Percentiles rank a stretch among this genome's conserved stretches.
Evolutionary conservation across 352 stramenopile genomes (phyloP).

Genomic region (Globisporangium okanoganense): DNA sequence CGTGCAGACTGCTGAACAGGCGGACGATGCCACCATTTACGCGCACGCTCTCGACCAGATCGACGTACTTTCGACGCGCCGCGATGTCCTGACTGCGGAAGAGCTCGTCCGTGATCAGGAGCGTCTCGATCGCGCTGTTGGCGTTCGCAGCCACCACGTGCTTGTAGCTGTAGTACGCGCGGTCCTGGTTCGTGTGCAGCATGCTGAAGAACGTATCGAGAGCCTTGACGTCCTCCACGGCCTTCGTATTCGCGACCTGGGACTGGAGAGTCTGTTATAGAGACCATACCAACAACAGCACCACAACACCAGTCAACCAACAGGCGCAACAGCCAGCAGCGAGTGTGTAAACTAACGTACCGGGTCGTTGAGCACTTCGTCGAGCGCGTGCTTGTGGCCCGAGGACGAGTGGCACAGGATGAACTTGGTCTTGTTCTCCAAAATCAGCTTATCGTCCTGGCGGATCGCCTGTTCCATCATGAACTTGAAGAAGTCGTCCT

Average conservation of each 20-base stretch:
- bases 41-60: slow-evolving; percentile 92
- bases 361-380: slow-evolving; percentile 95
- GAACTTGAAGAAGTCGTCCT: slow-evolving; percentile 98
- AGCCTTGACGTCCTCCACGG: slow-evolving; percentile 88
- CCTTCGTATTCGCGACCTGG: slow-evolving; percentile 95
- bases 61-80: slow-evolving; percentile 90
- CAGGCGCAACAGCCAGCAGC: not conserved
- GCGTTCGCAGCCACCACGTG: slow-evolving; percentile 91
- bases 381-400: slow-evolving; percentile 97
- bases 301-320: not conserved
- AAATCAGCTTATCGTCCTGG: slow-evolving; percentile 91
- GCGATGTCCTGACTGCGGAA: slow-evolving; percentile 91
- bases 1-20: slow-evolving; percentile 94
- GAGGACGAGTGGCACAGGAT: slow-evolving; percentile 93
- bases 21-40: slow-evolving; percentile 90
- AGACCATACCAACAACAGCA: not conserved
- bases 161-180: slow-evolving; percentile 96
- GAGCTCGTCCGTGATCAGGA: slow-evolving; percentile 95
- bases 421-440: slow-evolving; percentile 97
- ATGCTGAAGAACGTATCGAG: slow-evolving; percentile 96
- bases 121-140: slow-evolving; percentile 92
- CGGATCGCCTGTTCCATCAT: slow-evolving; percentile 90
- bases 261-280: slow-evolving; percentile 68
- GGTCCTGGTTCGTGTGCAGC: slow-evolving; percentile 94
- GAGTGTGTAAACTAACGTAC: slow-evolving; percentile 10